Percentiles rank a stretch among this genome's conserved stretches.
phyloP scores from a whole-genome alignment of 1,284 basidiomycete genomes.

The Microbotryum scabiosae region DNA sequence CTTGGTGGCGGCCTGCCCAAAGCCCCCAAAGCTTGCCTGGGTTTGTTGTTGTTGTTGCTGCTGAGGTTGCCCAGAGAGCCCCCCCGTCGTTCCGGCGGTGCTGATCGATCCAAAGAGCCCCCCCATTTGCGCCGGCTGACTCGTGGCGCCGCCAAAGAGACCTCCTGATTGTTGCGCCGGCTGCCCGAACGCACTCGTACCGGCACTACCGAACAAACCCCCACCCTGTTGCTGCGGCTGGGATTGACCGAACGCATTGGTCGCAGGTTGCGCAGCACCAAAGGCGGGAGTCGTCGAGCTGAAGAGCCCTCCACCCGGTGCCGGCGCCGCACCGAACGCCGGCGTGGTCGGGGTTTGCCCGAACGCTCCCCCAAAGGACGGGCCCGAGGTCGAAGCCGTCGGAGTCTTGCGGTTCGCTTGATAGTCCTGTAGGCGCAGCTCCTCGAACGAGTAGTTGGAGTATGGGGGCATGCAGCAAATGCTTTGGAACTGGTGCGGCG shows the following conservation, averaged over 20 bases:
- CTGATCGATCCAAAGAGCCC: constrained; percentile 16
- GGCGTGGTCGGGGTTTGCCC: constrained; percentile 35
- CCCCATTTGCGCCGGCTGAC: constrained; percentile 19
- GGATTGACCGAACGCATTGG: constrained; percentile 36
- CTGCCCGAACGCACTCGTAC: constrained; percentile 40
- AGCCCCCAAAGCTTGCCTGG: constrained; percentile 6
- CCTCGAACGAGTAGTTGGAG: constrained; percentile 31
- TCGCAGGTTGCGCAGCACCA: constrained; percentile 32
- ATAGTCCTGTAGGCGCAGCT: constrained; percentile 47
- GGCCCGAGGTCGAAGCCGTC: constrained; percentile 42
- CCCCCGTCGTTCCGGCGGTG: constrained; percentile 15
- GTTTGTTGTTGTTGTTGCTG: constrained; percentile 25
- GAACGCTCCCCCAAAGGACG: constrained; percentile 37
- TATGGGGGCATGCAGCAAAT: constrained; percentile 30
- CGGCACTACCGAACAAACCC: constrained; percentile 39
- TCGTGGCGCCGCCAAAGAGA: constrained; percentile 2
- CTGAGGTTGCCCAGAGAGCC: constrained; percentile 22
- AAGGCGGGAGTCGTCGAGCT: constrained; percentile 43
- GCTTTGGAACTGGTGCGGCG: constrained; percentile 27
- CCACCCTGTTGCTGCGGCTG: constrained; percentile 35
- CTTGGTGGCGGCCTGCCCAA: constrained; percentile 24
- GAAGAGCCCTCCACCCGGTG: constrained; percentile 42
- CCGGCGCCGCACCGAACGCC: constrained; percentile 36
- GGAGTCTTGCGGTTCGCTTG: constrained; percentile 58
- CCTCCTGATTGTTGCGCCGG: constrained; percentile 20